Conservation (phyloP, 2,329 filamentous ascomycete genomes). For the Botryosphaeria agaves region DNA sequence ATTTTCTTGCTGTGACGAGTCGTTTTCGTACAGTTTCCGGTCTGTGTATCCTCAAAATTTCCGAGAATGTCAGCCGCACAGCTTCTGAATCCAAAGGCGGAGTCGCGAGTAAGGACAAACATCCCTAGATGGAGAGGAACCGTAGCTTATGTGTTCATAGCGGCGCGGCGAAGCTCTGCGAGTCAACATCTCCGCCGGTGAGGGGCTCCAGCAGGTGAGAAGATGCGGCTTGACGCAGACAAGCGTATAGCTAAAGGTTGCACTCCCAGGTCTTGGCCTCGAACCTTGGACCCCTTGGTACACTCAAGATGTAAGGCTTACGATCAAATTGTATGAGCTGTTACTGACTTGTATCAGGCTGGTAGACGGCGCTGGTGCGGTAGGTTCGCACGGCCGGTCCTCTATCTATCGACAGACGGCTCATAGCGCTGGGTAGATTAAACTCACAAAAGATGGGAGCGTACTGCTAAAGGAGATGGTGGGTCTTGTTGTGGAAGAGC, state of each 20-base stretch:
- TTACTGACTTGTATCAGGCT: conserved; percentile 27
- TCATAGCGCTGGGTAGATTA: conserved; percentile 46
- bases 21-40: too few species aligned
- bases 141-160: too few species aligned
- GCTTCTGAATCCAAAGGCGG: conserved; percentile 95
- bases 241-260: conserved; percentile 34
- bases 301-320: conserved; percentile 83
- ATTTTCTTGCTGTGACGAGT: too few species aligned
- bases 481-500: conserved; percentile 8
- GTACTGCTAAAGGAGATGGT: conserved; percentile 56
- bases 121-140: too few species aligned
- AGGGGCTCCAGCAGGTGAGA: conserved; percentile 42
- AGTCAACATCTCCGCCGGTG: conserved; percentile 93
- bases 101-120: conserved; percentile 61
- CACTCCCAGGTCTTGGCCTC: conserved; percentile 68
- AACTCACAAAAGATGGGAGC: conserved; percentile 97
- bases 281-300: conserved; percentile 84
- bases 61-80: conserved; percentile 79
- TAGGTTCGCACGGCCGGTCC: conserved; percentile 15
- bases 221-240: background rate
- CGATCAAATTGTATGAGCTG: conserved; percentile 17
- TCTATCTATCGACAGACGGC: conserved; percentile 7
- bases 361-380: conserved; percentile 43
- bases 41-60: too few species aligned
- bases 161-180: conserved; percentile 89